These are phyloP conservation scores for Microsporum ferrugineum DNA, from an alignment of 2,329 filamentous ascomycete species.

Conservation along the genomic window DNA sequence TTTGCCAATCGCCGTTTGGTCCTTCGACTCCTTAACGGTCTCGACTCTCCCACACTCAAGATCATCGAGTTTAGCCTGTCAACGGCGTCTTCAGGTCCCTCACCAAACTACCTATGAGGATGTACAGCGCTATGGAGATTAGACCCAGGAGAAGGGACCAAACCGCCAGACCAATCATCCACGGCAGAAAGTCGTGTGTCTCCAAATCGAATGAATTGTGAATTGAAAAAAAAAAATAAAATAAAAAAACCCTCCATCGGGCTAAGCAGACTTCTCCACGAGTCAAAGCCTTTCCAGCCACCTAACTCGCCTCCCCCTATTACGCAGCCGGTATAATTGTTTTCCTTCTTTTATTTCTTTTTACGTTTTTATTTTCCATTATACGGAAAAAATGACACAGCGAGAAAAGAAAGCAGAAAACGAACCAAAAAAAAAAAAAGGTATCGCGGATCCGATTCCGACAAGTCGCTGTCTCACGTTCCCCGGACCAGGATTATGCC, in stretches of 20 bases:
- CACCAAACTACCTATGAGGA: background rate
- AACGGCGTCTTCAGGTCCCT: background rate
- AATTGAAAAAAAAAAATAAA: background rate
- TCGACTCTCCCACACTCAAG: background rate
- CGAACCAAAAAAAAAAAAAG: background rate
- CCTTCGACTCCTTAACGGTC: background rate
- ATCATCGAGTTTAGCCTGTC: background rate
- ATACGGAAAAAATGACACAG: background rate
- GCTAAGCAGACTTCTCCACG: background rate
- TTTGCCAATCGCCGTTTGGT: background rate
- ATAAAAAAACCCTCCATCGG: background rate
- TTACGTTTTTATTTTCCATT: background rate
- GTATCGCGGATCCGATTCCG: background rate
- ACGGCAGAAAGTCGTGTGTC: background rate
- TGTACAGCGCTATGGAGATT: background rate
- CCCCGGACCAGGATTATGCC: background rate
- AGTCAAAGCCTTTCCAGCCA: background rate
- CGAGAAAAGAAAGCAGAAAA: background rate
- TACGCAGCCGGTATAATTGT: no score
- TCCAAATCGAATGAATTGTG: background rate
- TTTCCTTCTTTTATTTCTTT: background rate
- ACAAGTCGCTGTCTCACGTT: background rate
- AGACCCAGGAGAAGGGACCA: background rate
- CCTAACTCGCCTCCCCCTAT: background rate
- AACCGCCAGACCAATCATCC: background rate